Evolutionary conservation across 83 land plant species (phyloP), one percentile per base, ranked within the genome.

Genomic region (Picea abies): DNA sequence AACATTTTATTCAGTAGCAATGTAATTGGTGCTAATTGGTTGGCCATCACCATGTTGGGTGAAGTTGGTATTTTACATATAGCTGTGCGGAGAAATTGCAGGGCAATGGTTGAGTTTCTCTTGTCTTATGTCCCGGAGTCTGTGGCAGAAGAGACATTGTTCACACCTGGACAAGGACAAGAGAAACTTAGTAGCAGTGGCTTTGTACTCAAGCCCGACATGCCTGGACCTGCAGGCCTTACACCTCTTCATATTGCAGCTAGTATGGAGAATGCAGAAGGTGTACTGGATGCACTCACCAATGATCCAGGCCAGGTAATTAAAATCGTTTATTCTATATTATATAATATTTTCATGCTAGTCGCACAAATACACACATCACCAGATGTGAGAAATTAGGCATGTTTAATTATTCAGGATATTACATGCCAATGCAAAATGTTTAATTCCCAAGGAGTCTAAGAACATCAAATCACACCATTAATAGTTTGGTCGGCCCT

Each of bases 181-280:
- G 25, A 49, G n/a, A 75, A 20, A 52, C 77, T 84, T 47, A 83
- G 83, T 63, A 49, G 32, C 75, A 70, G 61, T 15, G 66, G 84
- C 60, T 83, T 49, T n/a, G 39, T 96, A 56, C 90, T 97, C 83
- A 90, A 87, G 60, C 98, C 99, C 41, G 93, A 91, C 81, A 85
- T 85, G 80, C n/a, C 61, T 67, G 99, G 96, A 26, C 97, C 94
- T 81, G 94, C 84, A 4, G 94, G 93, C 62, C 78, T 94, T 76
- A 96, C 99, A 19, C 97, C 99, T 15, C 91, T 96, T 63, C 99
- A 96, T 79, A 86, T 96, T 84, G 99, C 97, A 63, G 97, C 99
- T 35, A 81, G 95, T 83, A 87, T 77, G 80, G 85, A 76, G 85
- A 92, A 81, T 69, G 89, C 92, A n/a, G 96, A 93, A 87, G 85